phyloP scores from a whole-genome alignment of 192 early-diverging fungal species.

The Coemansia sp. region DNA sequence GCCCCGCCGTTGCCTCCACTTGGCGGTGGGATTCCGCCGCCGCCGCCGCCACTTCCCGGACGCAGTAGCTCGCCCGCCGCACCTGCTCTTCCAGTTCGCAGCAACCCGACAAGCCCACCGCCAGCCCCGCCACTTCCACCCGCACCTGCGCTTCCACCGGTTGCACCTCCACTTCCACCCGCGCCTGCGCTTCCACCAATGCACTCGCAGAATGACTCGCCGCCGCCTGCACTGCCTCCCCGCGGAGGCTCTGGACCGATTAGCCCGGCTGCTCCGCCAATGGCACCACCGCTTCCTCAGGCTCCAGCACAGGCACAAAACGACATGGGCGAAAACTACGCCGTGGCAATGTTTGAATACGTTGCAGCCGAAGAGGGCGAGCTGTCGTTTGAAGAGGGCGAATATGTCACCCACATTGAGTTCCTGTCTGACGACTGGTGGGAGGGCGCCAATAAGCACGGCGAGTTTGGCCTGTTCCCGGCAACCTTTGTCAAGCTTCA shows the following conservation, averaged over 20 bases:
- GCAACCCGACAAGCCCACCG: conserved; percentile 1
- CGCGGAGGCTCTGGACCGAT: conserved; percentile 8
- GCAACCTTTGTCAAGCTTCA: conserved; percentile 56
- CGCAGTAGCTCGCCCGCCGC: conserved; percentile 1
- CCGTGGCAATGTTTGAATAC: conserved; percentile 79
- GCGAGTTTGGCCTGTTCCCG: conserved; percentile 72
- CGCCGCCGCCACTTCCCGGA: conserved; percentile 4
- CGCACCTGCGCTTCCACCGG: conserved; percentile 1
- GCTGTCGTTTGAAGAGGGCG: conserved; percentile 73
- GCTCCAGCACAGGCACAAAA: conserved; percentile 7
- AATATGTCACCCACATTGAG: conserved; percentile 75
- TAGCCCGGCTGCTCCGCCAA: conserved; percentile 16
- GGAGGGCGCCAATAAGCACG: conserved; percentile 65
- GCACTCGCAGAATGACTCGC: not conserved
- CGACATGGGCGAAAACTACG: conserved; percentile 45
- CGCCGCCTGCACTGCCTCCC: conserved; percentile 9
- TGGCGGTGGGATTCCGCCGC: conserved; percentile 1
- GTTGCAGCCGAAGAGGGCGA: conserved; percentile 85
- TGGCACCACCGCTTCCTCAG: conserved; percentile 19
- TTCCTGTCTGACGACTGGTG: conserved; percentile 91
- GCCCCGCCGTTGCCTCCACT: conserved; percentile 12
- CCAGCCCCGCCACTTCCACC: conserved; percentile 1
- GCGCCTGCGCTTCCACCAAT: conserved; percentile 12
- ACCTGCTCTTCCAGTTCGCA: conserved; percentile 11
- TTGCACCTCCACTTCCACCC: not conserved